Evolutionary conservation across 495 filamentous ascomycete species (phyloP).

Genomic region (Tricharina praecox): DNA sequence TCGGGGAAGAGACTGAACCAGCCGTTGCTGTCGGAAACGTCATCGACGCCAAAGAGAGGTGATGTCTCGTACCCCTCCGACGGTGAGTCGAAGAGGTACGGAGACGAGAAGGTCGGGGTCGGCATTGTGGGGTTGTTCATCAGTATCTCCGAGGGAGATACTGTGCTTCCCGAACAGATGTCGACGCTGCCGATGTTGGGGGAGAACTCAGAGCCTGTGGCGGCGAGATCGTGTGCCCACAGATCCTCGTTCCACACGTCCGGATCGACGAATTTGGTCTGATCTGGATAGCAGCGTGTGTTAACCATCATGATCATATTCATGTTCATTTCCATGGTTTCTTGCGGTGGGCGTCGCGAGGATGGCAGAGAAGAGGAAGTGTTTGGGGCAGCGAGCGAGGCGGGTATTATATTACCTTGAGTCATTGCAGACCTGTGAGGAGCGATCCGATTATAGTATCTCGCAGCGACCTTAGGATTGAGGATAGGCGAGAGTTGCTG

Average conservation of each 20-base stretch:
- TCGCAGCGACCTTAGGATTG: conserved; percentile 33
- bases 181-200: conserved; percentile 17
- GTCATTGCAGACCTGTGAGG: conserved; percentile 3
- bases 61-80: conserved; percentile 58
- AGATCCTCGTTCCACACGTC: conserved; percentile 38
- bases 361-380: too few species aligned
- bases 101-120: conserved; percentile 67
- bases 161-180: conserved; percentile 37
- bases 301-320: neutral
- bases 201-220: conserved; percentile 28
- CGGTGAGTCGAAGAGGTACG: conserved; percentile 60
- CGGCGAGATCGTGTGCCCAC: conserved; percentile 28
- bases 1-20: conserved; percentile 60
- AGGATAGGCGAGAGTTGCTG: conserved; percentile 39
- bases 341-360: too few species aligned
- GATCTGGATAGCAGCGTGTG: conserved; percentile 9
- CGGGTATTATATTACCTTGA: conserved; percentile 2
- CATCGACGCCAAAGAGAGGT: conserved; percentile 41
- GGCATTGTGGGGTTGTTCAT: conserved; percentile 73
- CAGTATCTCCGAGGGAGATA: conserved; percentile 75
- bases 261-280: conserved; percentile 30
- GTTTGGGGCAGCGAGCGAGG: neutral
- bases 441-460: conserved; percentile 9
- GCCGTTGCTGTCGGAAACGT: conserved; percentile 28
- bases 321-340: neutral